phyloP scores from a whole-genome alignment of 495 filamentous ascomycete species.

The Jackrogersella minutella region DNA sequence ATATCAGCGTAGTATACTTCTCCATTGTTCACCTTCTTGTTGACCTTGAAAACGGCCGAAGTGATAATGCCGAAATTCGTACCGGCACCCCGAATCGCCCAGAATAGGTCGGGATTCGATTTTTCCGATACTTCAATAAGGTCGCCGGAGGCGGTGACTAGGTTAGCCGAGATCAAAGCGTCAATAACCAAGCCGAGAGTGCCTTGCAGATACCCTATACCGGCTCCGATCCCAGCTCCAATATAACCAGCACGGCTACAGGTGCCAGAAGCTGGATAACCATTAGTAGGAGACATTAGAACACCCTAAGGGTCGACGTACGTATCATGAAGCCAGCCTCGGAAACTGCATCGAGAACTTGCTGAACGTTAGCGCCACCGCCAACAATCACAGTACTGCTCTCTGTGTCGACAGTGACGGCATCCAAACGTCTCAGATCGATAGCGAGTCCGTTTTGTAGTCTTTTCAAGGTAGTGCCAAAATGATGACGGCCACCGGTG shows the following conservation, averaged over 20 bases:
- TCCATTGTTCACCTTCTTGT: conserved; percentile 34
- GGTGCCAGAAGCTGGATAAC: no score
- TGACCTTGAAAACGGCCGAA: conserved; percentile 45
- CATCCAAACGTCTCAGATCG: conserved; percentile 43
- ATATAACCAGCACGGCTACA: background rate
- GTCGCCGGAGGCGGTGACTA: conserved; percentile 47
- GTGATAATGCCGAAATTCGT: conserved; percentile 50
- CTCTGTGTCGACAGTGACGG: conserved; percentile 23
- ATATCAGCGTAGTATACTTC: background rate
- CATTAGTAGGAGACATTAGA: no score
- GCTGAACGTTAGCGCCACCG: conserved; percentile 7
- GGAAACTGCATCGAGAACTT: conserved; percentile 40
- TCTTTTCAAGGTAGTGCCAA: conserved; percentile 4
- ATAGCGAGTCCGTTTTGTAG: conserved; percentile 30
- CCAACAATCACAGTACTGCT: conserved; percentile 38
- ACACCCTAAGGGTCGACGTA: conserved; percentile 11
- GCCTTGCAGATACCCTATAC: conserved; percentile 46
- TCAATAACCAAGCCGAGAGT: conserved; percentile 49
- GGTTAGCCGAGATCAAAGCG: conserved; percentile 36
- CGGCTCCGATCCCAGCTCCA: conserved; percentile 38
- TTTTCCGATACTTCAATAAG: conserved; percentile 44
- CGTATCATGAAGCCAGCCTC: conserved; percentile 44
- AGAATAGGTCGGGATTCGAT: conserved; percentile 49
- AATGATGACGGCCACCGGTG: conserved; percentile 43
- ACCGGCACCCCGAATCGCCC: conserved; percentile 50